Evolutionary conservation across 495 filamentous ascomycete genomes (phyloP), one percentile per base, ranked within the genome.

Genomic region (Glarea lozoyensis): DNA sequence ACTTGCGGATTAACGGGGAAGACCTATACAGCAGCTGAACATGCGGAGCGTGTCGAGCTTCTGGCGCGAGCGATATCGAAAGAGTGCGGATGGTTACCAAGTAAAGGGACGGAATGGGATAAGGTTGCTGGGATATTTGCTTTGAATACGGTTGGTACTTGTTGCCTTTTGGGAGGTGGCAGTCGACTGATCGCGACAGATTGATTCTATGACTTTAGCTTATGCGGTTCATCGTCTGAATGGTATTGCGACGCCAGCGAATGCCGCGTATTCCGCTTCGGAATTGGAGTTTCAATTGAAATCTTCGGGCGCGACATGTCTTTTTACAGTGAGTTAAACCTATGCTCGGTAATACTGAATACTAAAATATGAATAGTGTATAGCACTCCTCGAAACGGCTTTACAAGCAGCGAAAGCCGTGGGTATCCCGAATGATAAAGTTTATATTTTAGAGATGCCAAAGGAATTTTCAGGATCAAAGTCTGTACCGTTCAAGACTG

Each of bases 261-360:
- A 92, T 58, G 88, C 88, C 10, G 80, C 82, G 10, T 94, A 93
- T 62, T 82, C 78, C 2, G 73, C 73, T 39, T 53, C 66, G 6
- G 88, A 95, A 59, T 64, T 94, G 22, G 81, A 79, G 51, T 78
- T 89, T 54, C 88, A 95, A 52, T 61, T 94, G 32, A 74, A 76
- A 48, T 76, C 84, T 17, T 88, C 86, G 0, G 76, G 79, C 2
- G 77, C 84, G 30, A 88, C 79, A 54, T 76, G 72, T 13, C 61
- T 94, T 13, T 87, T 94, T 55, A 94, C 88, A 38, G 50, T 50
- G 43, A 21, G 44, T 35, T n/a, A 15, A 4, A 27, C 30, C 12
- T 25, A 48, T 15, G 10, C 16, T 38, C 3, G 12, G n/a, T 1
- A 5, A 24, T 13, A 30, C 5, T 10, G 38, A 23, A 22, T 18